phyloP scores from a whole-genome alignment of 495 filamentous ascomycete species.

The Pyrenula aspistea region DNA sequence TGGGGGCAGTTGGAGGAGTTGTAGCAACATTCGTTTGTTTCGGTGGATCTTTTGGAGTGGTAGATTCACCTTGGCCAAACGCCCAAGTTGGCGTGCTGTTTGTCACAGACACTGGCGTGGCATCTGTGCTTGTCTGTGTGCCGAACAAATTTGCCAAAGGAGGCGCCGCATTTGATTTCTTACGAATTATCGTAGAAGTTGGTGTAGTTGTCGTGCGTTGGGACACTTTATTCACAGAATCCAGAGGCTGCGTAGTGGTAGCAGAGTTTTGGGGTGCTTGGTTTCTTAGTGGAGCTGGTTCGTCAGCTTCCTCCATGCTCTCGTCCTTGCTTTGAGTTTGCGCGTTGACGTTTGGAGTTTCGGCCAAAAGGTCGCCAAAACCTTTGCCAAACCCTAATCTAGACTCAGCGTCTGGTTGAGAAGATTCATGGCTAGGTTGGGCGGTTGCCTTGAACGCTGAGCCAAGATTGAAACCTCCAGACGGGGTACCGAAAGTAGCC shows the following conservation, averaged over 20 bases:
- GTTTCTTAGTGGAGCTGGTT: conserved; percentile 21
- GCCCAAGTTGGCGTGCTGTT: conserved; percentile 23
- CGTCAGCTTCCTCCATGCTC: conserved; percentile 38
- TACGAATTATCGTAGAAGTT: conserved; percentile 20
- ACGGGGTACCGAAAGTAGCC: conserved; percentile 19
- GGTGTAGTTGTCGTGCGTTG: conserved; percentile 43
- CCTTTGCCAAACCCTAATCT: conserved; percentile 42
- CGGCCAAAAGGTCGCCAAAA: conserved; percentile 40
- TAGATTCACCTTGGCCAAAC: conserved; percentile 18
- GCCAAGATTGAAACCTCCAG: conserved; percentile 54
- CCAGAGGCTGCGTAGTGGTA: too few species aligned
- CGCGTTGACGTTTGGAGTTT: conserved; percentile 26
- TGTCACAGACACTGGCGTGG: conserved; percentile 18
- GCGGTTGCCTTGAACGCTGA: conserved; percentile 74
- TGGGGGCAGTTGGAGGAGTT: conserved; percentile 2
- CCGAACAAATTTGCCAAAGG: conserved; percentile 18
- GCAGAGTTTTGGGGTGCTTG: too few species aligned
- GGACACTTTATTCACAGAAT: conserved; percentile 5
- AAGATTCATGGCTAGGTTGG: conserved; percentile 45
- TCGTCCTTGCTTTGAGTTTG: conserved; percentile 43
- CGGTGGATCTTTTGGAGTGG: conserved; percentile 9
- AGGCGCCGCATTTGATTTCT: neutral
- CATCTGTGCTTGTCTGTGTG: conserved; percentile 16
- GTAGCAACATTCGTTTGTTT: conserved; percentile 6
- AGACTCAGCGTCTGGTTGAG: conserved; percentile 29